Base-by-base conservation (phyloP, 768 basidiomycete species). In the Solioccasus polychromus region DNA sequence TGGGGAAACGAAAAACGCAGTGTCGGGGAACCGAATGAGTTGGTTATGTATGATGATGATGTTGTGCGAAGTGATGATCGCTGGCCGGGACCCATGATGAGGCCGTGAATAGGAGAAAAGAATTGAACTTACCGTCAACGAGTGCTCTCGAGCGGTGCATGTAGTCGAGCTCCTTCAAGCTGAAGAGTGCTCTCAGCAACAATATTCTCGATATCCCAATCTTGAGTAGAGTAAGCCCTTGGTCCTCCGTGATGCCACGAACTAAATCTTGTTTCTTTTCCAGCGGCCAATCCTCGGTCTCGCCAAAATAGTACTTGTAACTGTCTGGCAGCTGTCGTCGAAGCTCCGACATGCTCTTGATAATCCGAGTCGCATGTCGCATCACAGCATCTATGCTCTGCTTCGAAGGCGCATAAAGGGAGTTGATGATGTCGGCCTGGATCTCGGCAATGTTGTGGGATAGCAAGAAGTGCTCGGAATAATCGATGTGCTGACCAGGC, bases 341-440 rank as follows among this genome's bases (percentile, higher is more conserved):
- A 61, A 88, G 87, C 47, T 83, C 83, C 22, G 73, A 67, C 76
- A 91, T 82, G 54, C 79, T 80, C 67, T 83, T 86, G 50, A 88
- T 85, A 44, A 92, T 89, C 42, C 90, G 74, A 19, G 76, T 84
- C 19, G 89, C 86, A 55, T 87, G 83, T 35, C 80, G 79, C 74
- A 90, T 81, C 49, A 89, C 78, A 8, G 77, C 70, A 52, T 88
- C 85, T 1, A 76, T 77, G 19, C 74, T 76, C 64, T 85, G 83
- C 37, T 74, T 76, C n/a, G 82, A 80, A 2, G 90, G 89, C 8
- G 80, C 75, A 59, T 92, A 92, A 8, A 92, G 73, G 9, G 87
- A 88, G 60, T 88, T 88, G 71, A 92, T 87, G 48, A 92, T 88
- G 51, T 92, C 90, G 4, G 89, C 90, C 53, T 92, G 90, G 46